Evolutionary conservation across 2,329 filamentous ascomycete species (phyloP), one percentile per base, ranked within the genome.

Genomic region (Pseudocercospora vitis): DNA sequence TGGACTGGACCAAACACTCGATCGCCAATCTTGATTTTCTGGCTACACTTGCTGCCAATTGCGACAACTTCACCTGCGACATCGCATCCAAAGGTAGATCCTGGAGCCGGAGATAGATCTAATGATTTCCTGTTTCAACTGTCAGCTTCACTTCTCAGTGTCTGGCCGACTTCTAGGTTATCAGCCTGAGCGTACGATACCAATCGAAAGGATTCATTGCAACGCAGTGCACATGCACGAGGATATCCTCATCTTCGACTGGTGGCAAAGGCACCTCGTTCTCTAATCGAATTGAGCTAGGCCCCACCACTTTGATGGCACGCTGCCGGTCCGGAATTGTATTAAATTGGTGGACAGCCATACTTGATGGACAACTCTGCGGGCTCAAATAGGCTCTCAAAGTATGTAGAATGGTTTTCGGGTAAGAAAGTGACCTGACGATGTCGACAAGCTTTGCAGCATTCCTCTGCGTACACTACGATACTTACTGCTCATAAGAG

Each of bases 151-250:
- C n/a, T n/a, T n/a, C n/a, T n/a, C n/a, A n/a, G n/a, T n/a, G n/a
- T n/a, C n/a, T n/a, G n/a, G n/a, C n/a, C n/a, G n/a, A n/a, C n/a
- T n/a, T n/a, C n/a, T n/a, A n/a, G n/a, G n/a, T n/a, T n/a, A n/a
- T n/a, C n/a, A n/a, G n/a, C n/a, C n/a, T n/a, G n/a, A 28, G 19
- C 6, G 31, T 12, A 23, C 16, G 12, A 32, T 49, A 59, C 57
- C 57, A 60, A 51, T 60, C 58, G 32, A 60, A 60, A 9, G 58
- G 58, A 28, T 60, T 60, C 7, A 60, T 33, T 37, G 58, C 58
- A 8, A 60, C 52, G 28, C 51, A 55, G 37, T 57, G 51, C 24
- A 60, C 55, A 37, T 52, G 48, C 16, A 60, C 57, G 32, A 60
- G 55, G 18, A 60, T 19, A 14, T 60, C 57, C 18, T 57, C 57